Evolutionary conservation across 2,329 filamentous ascomycete species (phyloP), one percentile per base, ranked within the genome.

Genomic region (Venturia oleaginea): DNA sequence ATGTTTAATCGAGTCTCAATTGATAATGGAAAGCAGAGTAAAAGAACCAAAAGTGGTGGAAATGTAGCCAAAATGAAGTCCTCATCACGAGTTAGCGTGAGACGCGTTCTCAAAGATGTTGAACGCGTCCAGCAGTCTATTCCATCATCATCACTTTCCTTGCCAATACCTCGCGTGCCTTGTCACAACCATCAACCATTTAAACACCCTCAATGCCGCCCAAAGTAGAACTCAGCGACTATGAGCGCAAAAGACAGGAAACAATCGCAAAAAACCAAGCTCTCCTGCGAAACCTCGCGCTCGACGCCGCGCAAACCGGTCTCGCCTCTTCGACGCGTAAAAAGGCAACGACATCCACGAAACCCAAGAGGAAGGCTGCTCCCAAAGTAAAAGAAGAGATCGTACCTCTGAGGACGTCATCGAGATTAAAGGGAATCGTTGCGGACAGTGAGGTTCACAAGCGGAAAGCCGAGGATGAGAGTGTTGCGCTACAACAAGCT

Each of bases 241-340:
- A 96, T 75, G 92, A 96, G 80, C 86, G 87, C 70, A 86, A 90
- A 69, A 84, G 92, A 0, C 84, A 91, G 19, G 91, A 92, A 66
- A 96, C 96, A 69, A 95, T 96, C 48, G 90, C 88, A 0, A 87
- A 90, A 63, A 94, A 95, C 70, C 88, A 93, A 75, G 90, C 88
- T 73, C 81, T 96, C 0, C 77, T 97, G 0, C 89, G 89, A 66
- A 88, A 92, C 66, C 83, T 96, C 0, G 87, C 89, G 42, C 78
- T 84, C 68, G 83, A 86, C 70, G 82, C 84, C 1, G 84, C 85
- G 2, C 83, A 88, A 0, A 86, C 90, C 0, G 88, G 88, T n/a
- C 79, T 89, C 13, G 89, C 87, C 59, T 79, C 83, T 1, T 75
- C 79, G 24, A 72, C 84, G 0, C 84, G 84, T 64, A 75, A 78